Conservation (phyloP, 306 rosid species). For the Ceratonia siliqua region DNA sequence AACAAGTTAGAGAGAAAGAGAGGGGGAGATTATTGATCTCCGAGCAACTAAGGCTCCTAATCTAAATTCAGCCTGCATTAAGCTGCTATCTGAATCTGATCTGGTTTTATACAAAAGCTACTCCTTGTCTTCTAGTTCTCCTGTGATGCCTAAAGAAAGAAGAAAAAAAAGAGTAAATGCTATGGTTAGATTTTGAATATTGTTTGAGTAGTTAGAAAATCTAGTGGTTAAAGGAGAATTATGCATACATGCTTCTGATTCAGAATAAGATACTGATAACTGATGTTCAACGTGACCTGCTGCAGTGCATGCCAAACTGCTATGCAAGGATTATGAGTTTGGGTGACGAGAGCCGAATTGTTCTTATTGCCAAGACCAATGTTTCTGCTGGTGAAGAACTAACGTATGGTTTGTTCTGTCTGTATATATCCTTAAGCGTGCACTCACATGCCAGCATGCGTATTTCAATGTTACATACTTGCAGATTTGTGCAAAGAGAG, state of each 20-base stretch:
- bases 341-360: conserved; percentile 68
- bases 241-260: background rate
- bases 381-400: conserved; percentile 87
- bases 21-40: background rate
- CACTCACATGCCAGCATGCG: background rate
- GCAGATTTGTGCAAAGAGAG: background rate
- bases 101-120: background rate
- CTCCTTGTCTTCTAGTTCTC: conserved; percentile 23
- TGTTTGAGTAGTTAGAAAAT: background rate
- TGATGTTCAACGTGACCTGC: conserved; percentile 29
- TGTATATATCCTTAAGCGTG: background rate
- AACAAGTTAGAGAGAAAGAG: background rate
- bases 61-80: background rate
- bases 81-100: background rate
- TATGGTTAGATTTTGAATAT: conserved; percentile 6
- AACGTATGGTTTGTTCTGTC: conserved; percentile 54
- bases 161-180: background rate
- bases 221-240: background rate
- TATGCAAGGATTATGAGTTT: conserved; percentile 81
- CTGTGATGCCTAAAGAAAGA: background rate
- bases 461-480: background rate
- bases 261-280: background rate
- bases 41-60: background rate
- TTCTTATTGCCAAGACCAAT: conserved; percentile 78
- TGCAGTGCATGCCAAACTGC: conserved; percentile 98